phyloP scores from a whole-genome alignment of 495 filamentous ascomycete genomes.

The Talaromyces liani region DNA sequence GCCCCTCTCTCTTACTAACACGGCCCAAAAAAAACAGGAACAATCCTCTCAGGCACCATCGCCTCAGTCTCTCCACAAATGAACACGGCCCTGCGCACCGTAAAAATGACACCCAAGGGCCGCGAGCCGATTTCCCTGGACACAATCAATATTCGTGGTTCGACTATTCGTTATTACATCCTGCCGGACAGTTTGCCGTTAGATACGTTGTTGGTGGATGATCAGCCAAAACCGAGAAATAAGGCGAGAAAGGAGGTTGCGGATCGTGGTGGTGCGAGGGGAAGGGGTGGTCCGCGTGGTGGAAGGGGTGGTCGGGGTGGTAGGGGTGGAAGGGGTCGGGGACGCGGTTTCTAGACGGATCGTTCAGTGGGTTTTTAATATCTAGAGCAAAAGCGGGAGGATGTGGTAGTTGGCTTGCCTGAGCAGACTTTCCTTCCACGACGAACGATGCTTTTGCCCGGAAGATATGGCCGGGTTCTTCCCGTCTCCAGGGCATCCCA shows the following conservation, averaged over 20 bases:
- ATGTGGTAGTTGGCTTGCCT: too few relatives aligned
- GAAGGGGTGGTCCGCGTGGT: constrained; percentile 48
- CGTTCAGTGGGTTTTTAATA: too few relatives aligned
- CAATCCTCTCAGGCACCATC: constrained; percentile 92
- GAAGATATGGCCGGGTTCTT: too few relatives aligned
- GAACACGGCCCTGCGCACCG: constrained; percentile 89
- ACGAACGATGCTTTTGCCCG: too few relatives aligned
- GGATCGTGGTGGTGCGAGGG: constrained; percentile 55
- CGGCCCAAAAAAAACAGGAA: constrained; percentile 54
- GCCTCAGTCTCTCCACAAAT: constrained; percentile 91
- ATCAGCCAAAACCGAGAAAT: constrained; percentile 97
- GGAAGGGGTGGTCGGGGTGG: constrained; percentile 50
- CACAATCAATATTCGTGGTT: constrained; percentile 93
- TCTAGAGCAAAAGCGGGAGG: too few relatives aligned
- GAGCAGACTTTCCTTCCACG: neutral
- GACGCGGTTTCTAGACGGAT: constrained; percentile 46
- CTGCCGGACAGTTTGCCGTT: constrained; percentile 90
- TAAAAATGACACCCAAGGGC: constrained; percentile 87
- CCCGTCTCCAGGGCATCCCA: too few relatives aligned
- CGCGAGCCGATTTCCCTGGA: constrained; percentile 82
- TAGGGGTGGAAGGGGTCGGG: constrained; percentile 60
- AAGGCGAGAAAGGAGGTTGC: constrained; percentile 94
- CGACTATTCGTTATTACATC: constrained; percentile 88
- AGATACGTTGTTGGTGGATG: constrained; percentile 90
- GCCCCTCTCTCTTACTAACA: neutral